Conservation (phyloP, 371 early-diverging fungal genomes). For the Syncephalastrum racemosum region DNA sequence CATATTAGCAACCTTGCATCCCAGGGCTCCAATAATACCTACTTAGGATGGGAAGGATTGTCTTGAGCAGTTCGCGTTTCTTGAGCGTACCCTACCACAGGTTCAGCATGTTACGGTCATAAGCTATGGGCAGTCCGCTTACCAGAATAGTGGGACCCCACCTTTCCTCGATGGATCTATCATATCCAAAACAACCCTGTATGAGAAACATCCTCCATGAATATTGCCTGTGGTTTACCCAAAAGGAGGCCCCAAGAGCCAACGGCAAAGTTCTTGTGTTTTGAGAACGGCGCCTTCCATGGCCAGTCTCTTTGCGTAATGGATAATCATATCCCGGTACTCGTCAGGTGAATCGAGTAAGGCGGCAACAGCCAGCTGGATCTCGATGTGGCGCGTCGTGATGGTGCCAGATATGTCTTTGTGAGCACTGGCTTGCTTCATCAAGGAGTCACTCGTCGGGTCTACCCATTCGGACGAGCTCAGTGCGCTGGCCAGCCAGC, state of each 20-base stretch:
- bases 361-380: conserved; percentile 61
- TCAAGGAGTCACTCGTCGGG: conserved; percentile 25
- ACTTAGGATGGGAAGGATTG: conserved; percentile 35
- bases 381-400: conserved; percentile 47
- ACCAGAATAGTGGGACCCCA: conserved; percentile 47
- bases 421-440: conserved; percentile 23
- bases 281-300: conserved; percentile 64
- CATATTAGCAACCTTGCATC: no score
- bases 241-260: conserved; percentile 63
- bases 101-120: background rate
- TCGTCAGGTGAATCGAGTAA: conserved; percentile 62
- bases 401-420: conserved; percentile 19
- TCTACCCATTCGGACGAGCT: conserved; percentile 17
- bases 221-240: conserved; percentile 27
- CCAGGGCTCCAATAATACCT: background rate
- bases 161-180: conserved; percentile 14
- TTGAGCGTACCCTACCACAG: conserved; percentile 17
- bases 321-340: conserved; percentile 62
- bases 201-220: background rate
- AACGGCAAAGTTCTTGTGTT: conserved; percentile 72
- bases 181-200: conserved; percentile 2
- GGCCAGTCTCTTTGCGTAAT: conserved; percentile 70
- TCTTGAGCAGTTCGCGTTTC: conserved; percentile 43
- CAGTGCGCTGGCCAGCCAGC: conserved; percentile 33
- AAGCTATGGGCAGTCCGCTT: conserved; percentile 2